A percentile compares a stretch with the other conserved stretches of the same genome.
Conservation (phyloP, 1,284 basidiomycete species). For the Pseudozyma hubeiensis region DNA sequence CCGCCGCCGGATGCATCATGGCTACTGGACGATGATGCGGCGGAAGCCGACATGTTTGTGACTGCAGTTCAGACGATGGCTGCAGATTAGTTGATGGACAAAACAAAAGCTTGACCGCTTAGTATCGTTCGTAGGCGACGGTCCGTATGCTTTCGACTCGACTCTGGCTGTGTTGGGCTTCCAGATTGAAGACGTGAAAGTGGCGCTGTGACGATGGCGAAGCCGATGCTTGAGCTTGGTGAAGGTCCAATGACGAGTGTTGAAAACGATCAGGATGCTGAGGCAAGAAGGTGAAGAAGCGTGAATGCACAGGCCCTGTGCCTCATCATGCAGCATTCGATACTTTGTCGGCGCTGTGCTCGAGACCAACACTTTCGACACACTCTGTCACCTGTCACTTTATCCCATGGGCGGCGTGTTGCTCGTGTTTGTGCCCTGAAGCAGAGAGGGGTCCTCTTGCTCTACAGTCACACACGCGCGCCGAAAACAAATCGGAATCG, state of each 20-base stretch:
- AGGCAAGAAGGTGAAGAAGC: not conserved
- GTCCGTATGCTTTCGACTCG: too few species aligned
- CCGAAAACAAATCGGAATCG: conserved; percentile 2
- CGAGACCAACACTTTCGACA: conserved; percentile 34
- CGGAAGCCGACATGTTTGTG: conserved; percentile 36
- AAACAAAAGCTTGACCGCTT: too few species aligned
- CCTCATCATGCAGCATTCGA: conserved; percentile 12
- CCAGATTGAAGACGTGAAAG: too few species aligned
- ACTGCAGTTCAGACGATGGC: not conserved
- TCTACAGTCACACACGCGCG: conserved; percentile 15
- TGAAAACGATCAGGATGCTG: not conserved
- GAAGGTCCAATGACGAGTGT: too few species aligned
- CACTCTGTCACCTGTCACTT: conserved; percentile 8
- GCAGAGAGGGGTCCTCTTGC: not conserved
- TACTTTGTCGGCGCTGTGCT: conserved; percentile 2
- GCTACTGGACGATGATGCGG: conserved; percentile 32
- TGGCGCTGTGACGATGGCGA: too few species aligned
- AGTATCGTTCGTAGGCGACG: too few species aligned
- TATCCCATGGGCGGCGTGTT: not conserved
- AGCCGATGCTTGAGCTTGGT: too few species aligned
- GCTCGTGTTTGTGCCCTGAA: too few species aligned
- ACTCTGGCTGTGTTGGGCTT: too few species aligned
- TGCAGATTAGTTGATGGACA: too few species aligned
- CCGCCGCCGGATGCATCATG: conserved; percentile 38
- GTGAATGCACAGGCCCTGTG: too few species aligned